Evolutionary conservation across 2,329 filamentous ascomycete genomes (phyloP).

Genomic region (Alternaria angustiovoidea): DNA sequence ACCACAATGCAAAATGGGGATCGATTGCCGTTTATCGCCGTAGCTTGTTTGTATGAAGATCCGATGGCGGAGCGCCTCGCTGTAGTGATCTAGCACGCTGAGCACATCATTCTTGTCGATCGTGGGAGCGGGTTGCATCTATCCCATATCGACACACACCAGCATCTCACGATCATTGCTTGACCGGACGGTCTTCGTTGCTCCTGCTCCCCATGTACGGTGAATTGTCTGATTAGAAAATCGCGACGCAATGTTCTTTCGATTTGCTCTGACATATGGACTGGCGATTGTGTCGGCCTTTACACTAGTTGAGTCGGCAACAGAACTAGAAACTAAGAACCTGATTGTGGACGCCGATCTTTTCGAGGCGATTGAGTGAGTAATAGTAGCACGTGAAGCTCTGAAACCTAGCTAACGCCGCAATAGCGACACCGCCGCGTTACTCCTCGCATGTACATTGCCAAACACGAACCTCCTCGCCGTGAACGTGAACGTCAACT

Average conservation of each 20-base stretch:
- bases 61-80: neutral
- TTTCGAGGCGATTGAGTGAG: conserved; percentile 12
- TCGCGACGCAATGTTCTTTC: conserved; percentile 7
- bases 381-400: neutral
- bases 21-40: neutral
- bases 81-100: neutral
- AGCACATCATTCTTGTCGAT: neutral
- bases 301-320: neutral
- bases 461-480: conserved; percentile 16
- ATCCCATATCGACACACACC: too few relatives aligned
- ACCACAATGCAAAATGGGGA: neutral
- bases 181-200: neutral
- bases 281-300: neutral
- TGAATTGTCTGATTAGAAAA: neutral
- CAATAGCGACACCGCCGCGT: conserved; percentile 6
- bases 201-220: neutral
- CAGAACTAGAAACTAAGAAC: neutral
- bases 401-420: neutral
- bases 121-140: neutral
- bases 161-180: neutral
- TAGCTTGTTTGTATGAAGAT: neutral
- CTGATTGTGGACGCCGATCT: conserved; percentile 13
- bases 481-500: conserved; percentile 9
- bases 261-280: neutral
- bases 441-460: conserved; percentile 12